Conservation (phyloP, 352 stramenopile genomes). For the Globisporangium heterothallicum region DNA sequence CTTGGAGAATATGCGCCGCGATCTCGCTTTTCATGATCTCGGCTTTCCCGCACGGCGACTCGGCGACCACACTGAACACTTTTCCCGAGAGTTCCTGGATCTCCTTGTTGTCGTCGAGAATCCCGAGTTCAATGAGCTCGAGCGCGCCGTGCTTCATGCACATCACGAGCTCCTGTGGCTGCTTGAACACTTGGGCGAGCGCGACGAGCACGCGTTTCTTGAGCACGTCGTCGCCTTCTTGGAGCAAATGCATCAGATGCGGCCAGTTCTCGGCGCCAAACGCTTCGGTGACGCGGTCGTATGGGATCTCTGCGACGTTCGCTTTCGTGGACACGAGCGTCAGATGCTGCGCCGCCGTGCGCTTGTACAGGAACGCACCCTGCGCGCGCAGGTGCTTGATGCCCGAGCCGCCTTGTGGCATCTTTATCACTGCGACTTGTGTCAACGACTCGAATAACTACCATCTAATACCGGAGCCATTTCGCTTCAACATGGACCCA, state of each 20-base stretch:
- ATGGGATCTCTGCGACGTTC: slow-evolving; percentile 43
- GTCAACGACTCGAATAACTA: too few species aligned
- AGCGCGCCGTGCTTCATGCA: slow-evolving; percentile 53
- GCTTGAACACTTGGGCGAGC: slow-evolving; percentile 44
- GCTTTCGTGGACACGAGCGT: slow-evolving; percentile 43
- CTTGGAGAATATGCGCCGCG: slow-evolving; percentile 27
- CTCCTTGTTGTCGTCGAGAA: slow-evolving; percentile 26
- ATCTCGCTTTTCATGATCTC: slow-evolving; percentile 39
- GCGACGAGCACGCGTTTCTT: slow-evolving; percentile 43
- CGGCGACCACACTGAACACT: slow-evolving; percentile 51
- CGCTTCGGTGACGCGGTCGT: slow-evolving; percentile 60
- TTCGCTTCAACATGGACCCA: neutral
- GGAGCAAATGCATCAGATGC: slow-evolving; percentile 53
- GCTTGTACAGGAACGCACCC: slow-evolving; percentile 58
- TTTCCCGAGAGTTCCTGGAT: slow-evolving; percentile 45
- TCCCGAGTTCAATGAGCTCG: slow-evolving; percentile 45
- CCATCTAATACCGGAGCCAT: neutral
- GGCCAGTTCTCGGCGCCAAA: slow-evolving; percentile 70
- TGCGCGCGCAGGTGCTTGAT: slow-evolving; percentile 55
- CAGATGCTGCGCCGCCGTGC: slow-evolving; percentile 55
- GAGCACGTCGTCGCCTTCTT: slow-evolving; percentile 44
- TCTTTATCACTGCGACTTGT: too few species aligned
- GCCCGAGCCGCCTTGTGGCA: slow-evolving; percentile 1
- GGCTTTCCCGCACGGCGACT: slow-evolving; percentile 31
- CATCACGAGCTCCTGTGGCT: slow-evolving; percentile 57